phyloP scores from a whole-genome alignment of 208 protist genomes.

The Naegleria fowleri region DNA sequence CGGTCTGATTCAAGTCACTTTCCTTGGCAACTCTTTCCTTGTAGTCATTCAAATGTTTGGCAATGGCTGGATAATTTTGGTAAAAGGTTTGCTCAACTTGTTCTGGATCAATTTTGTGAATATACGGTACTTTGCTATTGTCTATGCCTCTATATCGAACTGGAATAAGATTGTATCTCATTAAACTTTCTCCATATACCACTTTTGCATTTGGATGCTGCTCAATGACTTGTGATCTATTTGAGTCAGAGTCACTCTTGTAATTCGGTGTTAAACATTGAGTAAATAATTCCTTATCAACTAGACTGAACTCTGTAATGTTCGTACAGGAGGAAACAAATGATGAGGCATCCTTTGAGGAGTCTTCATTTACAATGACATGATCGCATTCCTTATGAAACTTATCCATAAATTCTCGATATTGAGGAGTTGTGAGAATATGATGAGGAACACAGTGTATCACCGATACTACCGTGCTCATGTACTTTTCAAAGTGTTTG shows the following conservation, averaged over 20 bases:
- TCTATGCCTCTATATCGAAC: background rate
- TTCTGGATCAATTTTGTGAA: background rate
- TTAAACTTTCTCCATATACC: background rate
- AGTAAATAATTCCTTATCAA: background rate
- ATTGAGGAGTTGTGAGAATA: background rate
- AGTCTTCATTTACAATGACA: conserved; percentile 21
- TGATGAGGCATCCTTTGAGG: background rate
- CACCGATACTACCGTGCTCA: background rate
- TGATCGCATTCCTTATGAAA: background rate
- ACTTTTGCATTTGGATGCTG: background rate
- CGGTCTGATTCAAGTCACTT: background rate
- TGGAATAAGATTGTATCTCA: background rate
- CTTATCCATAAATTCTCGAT: background rate
- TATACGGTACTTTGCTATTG: background rate
- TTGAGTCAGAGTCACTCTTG: background rate
- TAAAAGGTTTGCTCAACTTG: background rate
- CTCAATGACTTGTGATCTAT: background rate
- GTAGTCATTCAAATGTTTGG: background rate
- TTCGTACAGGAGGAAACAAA: background rate
- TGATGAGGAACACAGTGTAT: background rate
- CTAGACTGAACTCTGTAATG: background rate
- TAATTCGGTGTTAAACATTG: background rate
- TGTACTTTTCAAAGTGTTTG: background rate
- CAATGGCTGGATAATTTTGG: background rate
- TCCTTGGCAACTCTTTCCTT: background rate